phyloP scores from a whole-genome alignment of 768 basidiomycete species.

The Tricholoma bakamatsutake region DNA sequence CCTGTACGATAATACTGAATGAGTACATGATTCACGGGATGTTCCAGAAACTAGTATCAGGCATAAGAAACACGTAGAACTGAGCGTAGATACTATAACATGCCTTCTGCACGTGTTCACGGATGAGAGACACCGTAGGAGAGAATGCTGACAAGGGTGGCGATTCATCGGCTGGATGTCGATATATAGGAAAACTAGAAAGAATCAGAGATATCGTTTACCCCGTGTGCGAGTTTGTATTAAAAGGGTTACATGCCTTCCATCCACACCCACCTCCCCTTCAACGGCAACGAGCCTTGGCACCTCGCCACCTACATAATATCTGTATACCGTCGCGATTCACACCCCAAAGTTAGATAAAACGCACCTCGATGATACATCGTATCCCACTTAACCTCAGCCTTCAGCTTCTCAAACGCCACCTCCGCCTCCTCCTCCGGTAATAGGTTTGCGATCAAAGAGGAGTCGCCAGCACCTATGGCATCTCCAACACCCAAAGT shows the following conservation, averaged over 20 bases:
- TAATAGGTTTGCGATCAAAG: conserved; percentile 52
- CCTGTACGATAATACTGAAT: conserved; percentile 79
- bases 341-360: background rate
- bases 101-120: conserved; percentile 52
- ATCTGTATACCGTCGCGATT: background rate
- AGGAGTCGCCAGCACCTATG: conserved; percentile 66
- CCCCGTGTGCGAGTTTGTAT: background rate
- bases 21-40: conserved; percentile 78
- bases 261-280: conserved; percentile 42
- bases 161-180: conserved; percentile 77
- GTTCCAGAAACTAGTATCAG: conserved; percentile 29
- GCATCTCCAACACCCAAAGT: conserved; percentile 12
- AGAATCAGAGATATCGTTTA: background rate
- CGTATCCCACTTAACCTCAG: conserved; percentile 65
- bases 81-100: background rate
- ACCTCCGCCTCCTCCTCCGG: conserved; percentile 46
- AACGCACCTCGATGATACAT: conserved; percentile 68
- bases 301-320: conserved; percentile 61
- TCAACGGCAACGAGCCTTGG: conserved; percentile 61
- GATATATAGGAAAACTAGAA: conserved; percentile 67
- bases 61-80: background rate
- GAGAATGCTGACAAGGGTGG: conserved; percentile 65
- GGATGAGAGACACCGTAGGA: conserved; percentile 61
- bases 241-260: conserved; percentile 24
- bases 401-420: conserved; percentile 52